Evolutionary conservation across 2,329 filamentous ascomycete species (phyloP).

Genomic region (Pseudocercospora musae): DNA sequence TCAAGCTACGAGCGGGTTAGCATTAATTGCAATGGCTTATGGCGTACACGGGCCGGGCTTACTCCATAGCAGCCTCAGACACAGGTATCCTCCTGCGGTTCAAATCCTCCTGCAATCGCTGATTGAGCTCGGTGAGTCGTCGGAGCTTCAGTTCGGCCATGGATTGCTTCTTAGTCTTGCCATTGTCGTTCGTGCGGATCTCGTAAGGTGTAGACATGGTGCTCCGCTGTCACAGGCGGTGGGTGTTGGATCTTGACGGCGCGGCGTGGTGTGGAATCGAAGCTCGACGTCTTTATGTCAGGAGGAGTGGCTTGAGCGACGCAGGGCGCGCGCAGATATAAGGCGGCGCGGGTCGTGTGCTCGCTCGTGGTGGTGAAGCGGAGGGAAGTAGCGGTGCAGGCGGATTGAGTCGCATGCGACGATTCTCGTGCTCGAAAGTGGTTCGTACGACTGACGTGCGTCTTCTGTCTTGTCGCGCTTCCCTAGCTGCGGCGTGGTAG

Average conservation of each 20-base stretch:
- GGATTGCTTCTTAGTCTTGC: slow-evolving; percentile 93
- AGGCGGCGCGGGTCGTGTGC: slow-evolving; percentile 3
- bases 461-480: slow-evolving; percentile 12
- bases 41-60: slow-evolving; percentile 26
- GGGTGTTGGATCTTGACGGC: neutral
- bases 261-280: slow-evolving; percentile 4
- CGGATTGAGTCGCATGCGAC: slow-evolving; percentile 8
- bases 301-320: neutral
- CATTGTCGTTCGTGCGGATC: slow-evolving; percentile 62
- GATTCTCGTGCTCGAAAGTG: slow-evolving; percentile 17
- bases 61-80: slow-evolving; percentile 74
- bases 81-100: slow-evolving; percentile 94
- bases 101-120: slow-evolving; percentile 89
- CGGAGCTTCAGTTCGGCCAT: slow-evolving; percentile 98
- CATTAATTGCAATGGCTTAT: slow-evolving; percentile 11
- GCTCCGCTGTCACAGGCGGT: slow-evolving; percentile 1
- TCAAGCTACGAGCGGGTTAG: slow-evolving; percentile 63
- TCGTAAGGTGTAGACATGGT: slow-evolving; percentile 63
- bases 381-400: slow-evolving; percentile 9
- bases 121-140: slow-evolving; percentile 94
- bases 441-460: slow-evolving; percentile 20
- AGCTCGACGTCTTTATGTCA: neutral
- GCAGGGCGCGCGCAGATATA: slow-evolving; percentile 2
- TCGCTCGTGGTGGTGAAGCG: neutral
- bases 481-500: slow-evolving; percentile 9